phyloP scores from a whole-genome alignment of 106 monocot genomes.

The Ottelia alismoides region DNA sequence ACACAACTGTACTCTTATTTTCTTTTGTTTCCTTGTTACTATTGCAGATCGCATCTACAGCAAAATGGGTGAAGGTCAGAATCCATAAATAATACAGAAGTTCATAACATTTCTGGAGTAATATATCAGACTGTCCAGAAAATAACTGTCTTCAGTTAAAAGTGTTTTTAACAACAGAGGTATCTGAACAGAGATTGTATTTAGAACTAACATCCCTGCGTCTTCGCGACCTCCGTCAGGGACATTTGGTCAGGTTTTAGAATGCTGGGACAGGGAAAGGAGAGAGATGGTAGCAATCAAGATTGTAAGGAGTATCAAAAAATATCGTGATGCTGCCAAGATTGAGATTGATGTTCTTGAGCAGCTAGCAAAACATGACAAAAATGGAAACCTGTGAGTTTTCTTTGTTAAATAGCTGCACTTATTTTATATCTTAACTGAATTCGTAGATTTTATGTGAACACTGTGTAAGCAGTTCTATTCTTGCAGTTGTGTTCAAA shows the following conservation, averaged over 20 bases:
- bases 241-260: conserved; percentile 89
- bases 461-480: conserved; percentile 12
- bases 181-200: no score
- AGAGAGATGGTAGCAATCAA: conserved; percentile 96
- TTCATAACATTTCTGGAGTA: no score
- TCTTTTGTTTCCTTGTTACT: conserved; percentile 1
- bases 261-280: conserved; percentile 85
- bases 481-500: conserved; percentile 99
- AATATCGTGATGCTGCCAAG: conserved; percentile 85
- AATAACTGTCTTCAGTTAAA: no score
- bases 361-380: conserved; percentile 48
- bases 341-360: conserved; percentile 84
- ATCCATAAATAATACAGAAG: neutral
- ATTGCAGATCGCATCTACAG: conserved; percentile 69
- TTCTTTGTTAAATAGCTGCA: neutral
- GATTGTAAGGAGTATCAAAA: conserved; percentile 62
- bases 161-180: neutral
- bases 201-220: no score
- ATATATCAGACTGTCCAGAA: no score
- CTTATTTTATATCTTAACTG: neutral
- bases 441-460: conserved; percentile 16
- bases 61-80: conserved; percentile 97
- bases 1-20: no score
- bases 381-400: conserved; percentile 30
- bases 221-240: conserved; percentile 16